A percentile compares a stretch with the other conserved stretches of the same genome.
These are phyloP conservation scores for Lepiota subincarnata DNA, from an alignment of 768 basidiomycete genomes.

Conservation along the genomic window DNA sequence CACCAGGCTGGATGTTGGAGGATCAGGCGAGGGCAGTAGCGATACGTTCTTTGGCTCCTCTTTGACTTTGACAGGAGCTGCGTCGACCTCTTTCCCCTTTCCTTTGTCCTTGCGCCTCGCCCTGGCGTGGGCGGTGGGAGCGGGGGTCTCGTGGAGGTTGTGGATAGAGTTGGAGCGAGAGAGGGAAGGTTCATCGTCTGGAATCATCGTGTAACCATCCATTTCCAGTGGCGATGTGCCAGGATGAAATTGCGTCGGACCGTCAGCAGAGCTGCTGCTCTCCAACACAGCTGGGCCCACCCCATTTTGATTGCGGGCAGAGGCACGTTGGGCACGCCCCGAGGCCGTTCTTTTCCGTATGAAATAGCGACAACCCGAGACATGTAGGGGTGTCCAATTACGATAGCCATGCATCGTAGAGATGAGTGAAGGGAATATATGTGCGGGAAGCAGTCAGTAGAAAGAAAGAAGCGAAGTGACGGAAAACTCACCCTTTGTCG, in stretches of 20 bases:
- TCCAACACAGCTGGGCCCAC: constrained; percentile 32
- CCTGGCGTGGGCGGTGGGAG: constrained; percentile 25
- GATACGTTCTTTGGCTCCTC: constrained; percentile 47
- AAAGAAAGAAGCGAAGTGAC: constrained; percentile 13
- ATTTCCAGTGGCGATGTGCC: constrained; percentile 34
- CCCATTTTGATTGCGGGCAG: constrained; percentile 60
- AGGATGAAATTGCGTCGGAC: constrained; percentile 26
- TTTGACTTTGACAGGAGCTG: constrained; percentile 39
- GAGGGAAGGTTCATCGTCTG: constrained; percentile 56
- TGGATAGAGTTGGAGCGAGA: constrained; percentile 62
- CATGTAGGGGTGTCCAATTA: constrained; percentile 18
- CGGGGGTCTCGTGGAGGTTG: constrained; percentile 32
- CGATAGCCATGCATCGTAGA: constrained; percentile 18
- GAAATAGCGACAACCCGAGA: constrained; percentile 21
- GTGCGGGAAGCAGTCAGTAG: constrained; percentile 18
- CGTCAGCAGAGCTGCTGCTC: constrained; percentile 32
- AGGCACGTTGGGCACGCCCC: constrained; percentile 70
- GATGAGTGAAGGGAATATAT: constrained; percentile 12
- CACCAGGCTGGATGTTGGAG: constrained; percentile 35
- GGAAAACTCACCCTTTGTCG: constrained; percentile 63
- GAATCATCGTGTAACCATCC: constrained; percentile 44
- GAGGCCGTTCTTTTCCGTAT: constrained; percentile 42
- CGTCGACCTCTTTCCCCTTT: constrained; percentile 46
- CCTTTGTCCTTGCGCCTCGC: constrained; percentile 48
- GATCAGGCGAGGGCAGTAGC: constrained; percentile 41